Conservation (phyloP, 208 protist species). For the Crithidia acanthocephali region DNA sequence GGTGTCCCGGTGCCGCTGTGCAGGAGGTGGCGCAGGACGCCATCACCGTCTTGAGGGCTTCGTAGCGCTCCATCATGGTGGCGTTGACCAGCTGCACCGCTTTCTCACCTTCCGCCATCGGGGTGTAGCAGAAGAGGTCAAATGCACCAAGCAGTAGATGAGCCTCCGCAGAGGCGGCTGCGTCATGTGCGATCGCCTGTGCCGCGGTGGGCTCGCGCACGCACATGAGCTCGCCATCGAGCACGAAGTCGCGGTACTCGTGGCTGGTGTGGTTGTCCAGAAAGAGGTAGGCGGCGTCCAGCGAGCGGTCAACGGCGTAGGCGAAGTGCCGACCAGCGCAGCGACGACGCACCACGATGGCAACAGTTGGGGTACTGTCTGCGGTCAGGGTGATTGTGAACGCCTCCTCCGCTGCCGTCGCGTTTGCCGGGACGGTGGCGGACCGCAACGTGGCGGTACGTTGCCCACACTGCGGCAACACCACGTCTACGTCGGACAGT, state of each 20-base stretch:
- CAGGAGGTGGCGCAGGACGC: constrained; percentile 18
- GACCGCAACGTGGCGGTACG: background rate
- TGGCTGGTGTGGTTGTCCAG: constrained; percentile 32
- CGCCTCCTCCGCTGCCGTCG: background rate
- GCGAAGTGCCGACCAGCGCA: constrained; percentile 29
- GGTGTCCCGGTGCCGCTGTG: background rate
- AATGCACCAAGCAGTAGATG: constrained; percentile 56
- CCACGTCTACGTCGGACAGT: background rate
- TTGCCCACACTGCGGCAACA: too few relatives aligned
- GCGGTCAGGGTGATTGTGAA: background rate
- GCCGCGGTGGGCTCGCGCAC: constrained; percentile 7
- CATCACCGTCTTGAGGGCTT: constrained; percentile 36
- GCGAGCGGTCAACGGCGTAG: constrained; percentile 64
- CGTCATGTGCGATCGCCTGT: background rate
- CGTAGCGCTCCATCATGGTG: constrained; percentile 52
- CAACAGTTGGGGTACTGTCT: background rate
- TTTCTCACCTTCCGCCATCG: constrained; percentile 7
- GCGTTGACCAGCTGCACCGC: constrained; percentile 25
- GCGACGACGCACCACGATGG: constrained; percentile 5
- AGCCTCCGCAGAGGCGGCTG: background rate
- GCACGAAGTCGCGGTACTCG: constrained; percentile 35
- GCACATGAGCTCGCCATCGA: constrained; percentile 75
- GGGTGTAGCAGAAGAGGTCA: constrained; percentile 47
- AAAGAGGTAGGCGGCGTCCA: constrained; percentile 61
- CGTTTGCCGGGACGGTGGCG: background rate